Base-by-base conservation (phyloP, 2,329 filamentous ascomycete species). In the Westerdykella ornata region DNA sequence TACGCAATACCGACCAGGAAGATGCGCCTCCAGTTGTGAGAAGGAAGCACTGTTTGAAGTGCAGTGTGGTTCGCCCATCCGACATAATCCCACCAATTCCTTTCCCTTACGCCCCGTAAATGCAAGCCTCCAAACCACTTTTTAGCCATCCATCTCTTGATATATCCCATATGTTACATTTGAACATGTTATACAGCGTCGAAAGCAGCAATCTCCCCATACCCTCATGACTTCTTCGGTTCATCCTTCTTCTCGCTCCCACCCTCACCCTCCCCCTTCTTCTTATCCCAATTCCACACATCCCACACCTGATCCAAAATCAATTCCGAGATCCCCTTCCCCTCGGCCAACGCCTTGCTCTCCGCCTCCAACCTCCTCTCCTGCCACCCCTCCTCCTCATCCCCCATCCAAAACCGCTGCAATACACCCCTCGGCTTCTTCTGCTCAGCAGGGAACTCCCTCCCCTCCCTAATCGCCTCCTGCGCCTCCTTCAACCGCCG, bases 271-370 rank as follows among this genome's bases (percentile, higher is more conserved):
- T 35, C 44, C 15, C 41, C 49, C 29, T 54, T 57, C 47, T 60
- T 63, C 56, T 66, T 63, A 33, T 67, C 67, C 65, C 67, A 67
- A 56, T 65, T 70, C 67, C 66, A 69, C 39, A 72, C 69, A 35
- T 72, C 69, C 68, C 66, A 71, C 40, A 72, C 66, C 58, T 72
- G 69, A 35, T 69, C 68, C 47, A 66, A 56, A 34, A 72, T 72
- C 49, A 72, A 53, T 45, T 61, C 65, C 30, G 12, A 60, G 59
- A 55, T 69, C 2, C 58, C 62, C 52, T 65, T 69, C 6, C 63
- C 64, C 46, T 65, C 60, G 33, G 60, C 58, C 17, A 62, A 39
- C 16, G 59, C 60, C 49, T 68, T 68, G 56, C 62, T 63, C 46
- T 72, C 69, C 59, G 72, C 70, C 45, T 65, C 61, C 45, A 71